phyloP scores from a whole-genome alignment of 768 basidiomycete species.

The Leccinum fibrillosum region DNA sequence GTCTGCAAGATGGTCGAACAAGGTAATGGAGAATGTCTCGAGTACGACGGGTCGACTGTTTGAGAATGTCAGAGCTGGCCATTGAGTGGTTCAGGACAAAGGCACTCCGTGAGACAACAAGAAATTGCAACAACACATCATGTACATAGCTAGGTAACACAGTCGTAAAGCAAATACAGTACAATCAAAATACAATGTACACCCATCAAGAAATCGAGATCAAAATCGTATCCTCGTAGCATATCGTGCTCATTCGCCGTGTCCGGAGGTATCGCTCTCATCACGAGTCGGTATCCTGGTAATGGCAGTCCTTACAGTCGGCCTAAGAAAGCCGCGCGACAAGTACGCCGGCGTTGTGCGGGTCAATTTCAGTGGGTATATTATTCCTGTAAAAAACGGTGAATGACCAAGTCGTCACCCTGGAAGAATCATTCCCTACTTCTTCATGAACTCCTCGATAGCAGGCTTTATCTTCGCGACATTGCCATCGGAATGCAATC shows the following conservation, averaged over 20 bases:
- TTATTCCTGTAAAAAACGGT: conserved; percentile 49
- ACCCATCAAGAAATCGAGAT: background rate
- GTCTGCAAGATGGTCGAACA: conserved; percentile 10
- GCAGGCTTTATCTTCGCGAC: conserved; percentile 90
- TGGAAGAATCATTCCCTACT: conserved; percentile 40
- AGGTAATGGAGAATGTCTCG: conserved; percentile 6
- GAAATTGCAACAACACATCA: background rate
- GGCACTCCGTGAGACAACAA: background rate
- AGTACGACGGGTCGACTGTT: background rate
- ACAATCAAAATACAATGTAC: background rate
- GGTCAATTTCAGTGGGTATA: conserved; percentile 72
- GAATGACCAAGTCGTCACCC: background rate
- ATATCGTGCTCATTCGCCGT: background rate
- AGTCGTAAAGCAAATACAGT: background rate
- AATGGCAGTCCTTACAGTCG: background rate
- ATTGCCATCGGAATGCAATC: conserved; percentile 75
- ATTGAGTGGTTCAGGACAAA: conserved; percentile 1
- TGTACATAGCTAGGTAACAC: background rate
- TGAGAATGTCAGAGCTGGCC: conserved; percentile 2
- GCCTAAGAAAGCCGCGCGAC: conserved; percentile 52
- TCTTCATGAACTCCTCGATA: conserved; percentile 81
- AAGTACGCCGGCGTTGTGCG: conserved; percentile 79
- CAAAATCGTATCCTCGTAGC: background rate
- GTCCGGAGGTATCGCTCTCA: background rate
- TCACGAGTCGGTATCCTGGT: background rate